Evolutionary conservation across 495 filamentous ascomycete genomes (phyloP).

Genomic region (Tuber borchii): DNA sequence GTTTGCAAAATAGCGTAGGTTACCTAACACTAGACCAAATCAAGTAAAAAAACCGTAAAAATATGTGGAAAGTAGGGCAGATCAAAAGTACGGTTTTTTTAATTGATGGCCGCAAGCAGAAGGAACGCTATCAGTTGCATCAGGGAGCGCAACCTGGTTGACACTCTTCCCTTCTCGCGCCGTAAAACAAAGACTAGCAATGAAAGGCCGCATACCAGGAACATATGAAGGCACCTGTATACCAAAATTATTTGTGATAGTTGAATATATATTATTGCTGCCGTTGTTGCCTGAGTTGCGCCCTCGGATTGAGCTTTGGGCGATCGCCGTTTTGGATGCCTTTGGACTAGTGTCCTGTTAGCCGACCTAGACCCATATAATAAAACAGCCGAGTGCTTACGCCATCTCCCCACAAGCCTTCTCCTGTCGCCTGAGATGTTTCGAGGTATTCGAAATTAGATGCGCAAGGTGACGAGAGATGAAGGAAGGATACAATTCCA

Average conservation of each 20-base stretch:
- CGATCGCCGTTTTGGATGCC: background rate
- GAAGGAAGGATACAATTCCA: background rate
- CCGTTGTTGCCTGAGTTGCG: background rate
- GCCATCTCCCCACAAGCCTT: background rate
- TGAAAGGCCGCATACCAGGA: background rate
- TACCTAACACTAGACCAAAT: no score
- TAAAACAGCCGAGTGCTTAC: background rate
- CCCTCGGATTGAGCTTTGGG: background rate
- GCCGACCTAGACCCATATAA: background rate
- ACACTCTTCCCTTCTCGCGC: no score
- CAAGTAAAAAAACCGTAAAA: no score
- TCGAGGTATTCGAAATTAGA: background rate
- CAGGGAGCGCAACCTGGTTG: no score
- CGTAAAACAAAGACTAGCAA: background rate
- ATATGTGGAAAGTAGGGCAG: no score
- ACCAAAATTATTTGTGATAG: background rate
- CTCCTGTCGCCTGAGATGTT: no score
- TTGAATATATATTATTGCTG: background rate
- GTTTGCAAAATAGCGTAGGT: no score
- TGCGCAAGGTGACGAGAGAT: background rate
- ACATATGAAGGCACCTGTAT: background rate
- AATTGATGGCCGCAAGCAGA: no score
- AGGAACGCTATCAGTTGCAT: no score
- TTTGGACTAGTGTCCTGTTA: background rate
- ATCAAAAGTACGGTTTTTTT: no score